phyloP scores from a whole-genome alignment of 2,329 filamentous ascomycete genomes.

The Xylariaceae sp. region DNA sequence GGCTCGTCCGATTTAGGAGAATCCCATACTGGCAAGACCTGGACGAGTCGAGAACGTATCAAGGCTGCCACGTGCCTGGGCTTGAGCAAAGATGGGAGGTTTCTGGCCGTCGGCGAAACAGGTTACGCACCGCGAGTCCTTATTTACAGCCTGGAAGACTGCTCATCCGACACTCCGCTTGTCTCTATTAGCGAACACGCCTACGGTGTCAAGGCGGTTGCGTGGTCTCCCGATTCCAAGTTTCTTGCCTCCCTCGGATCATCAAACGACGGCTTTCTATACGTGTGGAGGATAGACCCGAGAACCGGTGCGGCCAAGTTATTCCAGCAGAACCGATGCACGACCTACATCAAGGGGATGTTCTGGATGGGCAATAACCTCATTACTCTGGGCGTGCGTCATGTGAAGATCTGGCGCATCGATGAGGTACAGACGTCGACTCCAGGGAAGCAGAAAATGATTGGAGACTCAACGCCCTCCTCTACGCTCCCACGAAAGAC shows the following conservation, averaged over 20 bases:
- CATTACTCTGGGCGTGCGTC: slow-evolving; percentile 81
- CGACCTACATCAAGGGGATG: slow-evolving; percentile 78
- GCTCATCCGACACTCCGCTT: slow-evolving; percentile 73
- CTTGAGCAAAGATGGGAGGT: slow-evolving; percentile 79
- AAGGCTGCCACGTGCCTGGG: slow-evolving; percentile 91
- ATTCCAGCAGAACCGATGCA: slow-evolving; percentile 85
- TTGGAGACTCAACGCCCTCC: slow-evolving; percentile 39
- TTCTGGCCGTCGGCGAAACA: slow-evolving; percentile 88
- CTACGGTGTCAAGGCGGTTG: slow-evolving; percentile 80
- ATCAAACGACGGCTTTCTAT: slow-evolving; percentile 88
- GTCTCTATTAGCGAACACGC: slow-evolving; percentile 84
- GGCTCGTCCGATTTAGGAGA: slow-evolving; percentile 54
- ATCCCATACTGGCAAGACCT: slow-evolving; percentile 61
- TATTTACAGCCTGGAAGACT: slow-evolving; percentile 79
- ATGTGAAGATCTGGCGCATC: slow-evolving; percentile 89
- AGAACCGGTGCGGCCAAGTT: slow-evolving; percentile 74
- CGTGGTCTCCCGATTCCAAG: slow-evolving; percentile 81
- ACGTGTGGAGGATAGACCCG: slow-evolving; percentile 82
- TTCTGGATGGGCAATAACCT: slow-evolving; percentile 82
- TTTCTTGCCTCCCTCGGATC: slow-evolving; percentile 85
- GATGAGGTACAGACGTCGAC: slow-evolving; percentile 59
- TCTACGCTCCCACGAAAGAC: slow-evolving; percentile 55
- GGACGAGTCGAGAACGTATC: slow-evolving; percentile 85
- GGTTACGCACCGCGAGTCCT: slow-evolving; percentile 89
- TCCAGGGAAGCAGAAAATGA: slow-evolving; percentile 58